A percentile compares a stretch with the other conserved stretches of the same genome.
Conservation (phyloP, 257 asterid species). For the Capsicum rhomboideum region DNA sequence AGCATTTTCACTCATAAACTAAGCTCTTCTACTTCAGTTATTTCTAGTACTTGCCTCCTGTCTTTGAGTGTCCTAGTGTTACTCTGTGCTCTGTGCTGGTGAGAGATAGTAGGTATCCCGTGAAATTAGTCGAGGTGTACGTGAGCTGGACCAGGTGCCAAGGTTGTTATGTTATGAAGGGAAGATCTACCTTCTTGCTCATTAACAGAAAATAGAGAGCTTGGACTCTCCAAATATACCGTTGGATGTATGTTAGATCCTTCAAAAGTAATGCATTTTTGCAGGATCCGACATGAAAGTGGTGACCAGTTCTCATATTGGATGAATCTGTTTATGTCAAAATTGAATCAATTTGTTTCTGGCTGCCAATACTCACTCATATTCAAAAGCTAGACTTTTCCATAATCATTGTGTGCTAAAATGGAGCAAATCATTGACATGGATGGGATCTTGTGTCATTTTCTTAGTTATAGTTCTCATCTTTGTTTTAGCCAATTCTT, state of each 20-base stretch:
- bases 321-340: too few relatives aligned
- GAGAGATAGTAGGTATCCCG: not conserved
- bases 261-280: too few relatives aligned
- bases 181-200: not conserved
- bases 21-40: not conserved
- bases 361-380: not conserved
- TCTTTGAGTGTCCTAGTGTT: not conserved
- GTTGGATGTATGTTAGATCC: not conserved
- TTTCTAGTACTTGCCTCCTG: not conserved
- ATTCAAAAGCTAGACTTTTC: not conserved
- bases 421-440: not conserved
- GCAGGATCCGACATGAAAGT: too few relatives aligned
- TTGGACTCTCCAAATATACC: not conserved
- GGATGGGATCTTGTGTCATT: not conserved
- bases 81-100: not conserved
- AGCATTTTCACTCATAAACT: not conserved
- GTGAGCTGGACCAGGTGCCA: not conserved
- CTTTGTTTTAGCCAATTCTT: not conserved
- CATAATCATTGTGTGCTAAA: not conserved
- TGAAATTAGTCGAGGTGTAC: not conserved
- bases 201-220: not conserved
- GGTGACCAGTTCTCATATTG: too few relatives aligned
- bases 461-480: not conserved
- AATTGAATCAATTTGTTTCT: too few relatives aligned
- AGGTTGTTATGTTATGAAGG: not conserved